Conservation (phyloP, 1,284 basidiomycete genomes). For the Ceratobasidium sp. region DNA sequence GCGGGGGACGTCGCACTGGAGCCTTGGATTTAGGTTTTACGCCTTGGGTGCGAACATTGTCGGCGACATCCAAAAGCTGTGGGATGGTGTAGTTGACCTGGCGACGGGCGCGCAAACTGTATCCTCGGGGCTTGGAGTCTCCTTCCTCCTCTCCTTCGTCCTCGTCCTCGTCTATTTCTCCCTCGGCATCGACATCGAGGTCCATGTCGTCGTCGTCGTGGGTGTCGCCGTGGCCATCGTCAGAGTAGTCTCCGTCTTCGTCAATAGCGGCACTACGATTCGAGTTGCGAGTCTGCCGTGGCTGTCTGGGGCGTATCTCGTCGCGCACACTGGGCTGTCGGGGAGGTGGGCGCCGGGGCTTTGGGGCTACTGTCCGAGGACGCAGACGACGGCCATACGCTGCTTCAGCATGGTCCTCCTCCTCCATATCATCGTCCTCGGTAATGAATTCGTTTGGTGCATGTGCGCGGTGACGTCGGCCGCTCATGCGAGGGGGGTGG, state of each 20-base stretch:
- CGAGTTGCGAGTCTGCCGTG: conserved; percentile 45
- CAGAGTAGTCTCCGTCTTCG: conserved; percentile 42
- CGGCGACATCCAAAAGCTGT: conserved; percentile 77
- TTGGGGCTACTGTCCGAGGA: conserved; percentile 25
- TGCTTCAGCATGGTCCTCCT: conserved; percentile 44
- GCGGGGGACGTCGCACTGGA: conserved; percentile 54
- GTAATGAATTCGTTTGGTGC: conserved; percentile 46
- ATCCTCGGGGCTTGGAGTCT: conserved; percentile 62
- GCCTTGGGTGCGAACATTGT: conserved; percentile 51
- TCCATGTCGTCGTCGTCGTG: conserved; percentile 50
- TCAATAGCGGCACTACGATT: conserved; percentile 29
- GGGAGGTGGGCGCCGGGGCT: conserved; percentile 32
- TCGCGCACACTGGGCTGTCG: conserved; percentile 39
- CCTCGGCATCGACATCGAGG: conserved; percentile 46
- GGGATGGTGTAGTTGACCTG: conserved; percentile 82
- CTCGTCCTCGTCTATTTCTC: conserved; percentile 63
- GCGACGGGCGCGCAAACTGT: conserved; percentile 72
- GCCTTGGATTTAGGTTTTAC: conserved; percentile 56
- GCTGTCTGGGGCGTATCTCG: conserved; percentile 38
- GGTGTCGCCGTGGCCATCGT: conserved; percentile 41
- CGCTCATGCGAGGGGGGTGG: conserved; percentile 28
- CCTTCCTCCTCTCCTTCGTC: conserved; percentile 61
- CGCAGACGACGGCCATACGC: conserved; percentile 45
- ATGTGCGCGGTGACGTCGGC: conserved; percentile 7
- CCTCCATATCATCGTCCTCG: conserved; percentile 47